Evolutionary conservation across 164 flowering plant genomes (phyloP).

Genomic region (Kingdonia uniflora): DNA sequence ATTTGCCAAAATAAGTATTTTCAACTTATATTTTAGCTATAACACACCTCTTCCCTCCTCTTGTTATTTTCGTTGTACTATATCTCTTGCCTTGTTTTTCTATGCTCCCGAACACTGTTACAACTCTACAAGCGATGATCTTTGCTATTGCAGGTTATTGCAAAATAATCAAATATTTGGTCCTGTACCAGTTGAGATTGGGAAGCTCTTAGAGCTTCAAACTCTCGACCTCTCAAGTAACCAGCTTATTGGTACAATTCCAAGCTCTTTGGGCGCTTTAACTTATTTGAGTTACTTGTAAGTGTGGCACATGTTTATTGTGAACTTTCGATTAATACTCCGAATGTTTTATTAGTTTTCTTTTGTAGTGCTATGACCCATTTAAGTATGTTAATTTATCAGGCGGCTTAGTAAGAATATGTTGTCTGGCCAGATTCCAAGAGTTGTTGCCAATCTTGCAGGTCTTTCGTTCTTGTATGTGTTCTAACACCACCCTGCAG

Average conservation of each 20-base stretch:
- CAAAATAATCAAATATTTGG: slow-evolving; percentile 80
- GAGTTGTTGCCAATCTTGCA: slow-evolving; percentile 55
- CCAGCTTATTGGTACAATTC: slow-evolving; percentile 72
- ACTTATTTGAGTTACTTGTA: slow-evolving; percentile 73
- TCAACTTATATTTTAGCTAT: no score
- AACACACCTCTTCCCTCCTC: background rate
- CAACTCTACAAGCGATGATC: background rate
- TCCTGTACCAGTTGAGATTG: slow-evolving; percentile 67
- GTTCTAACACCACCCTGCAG: slow-evolving; percentile 5
- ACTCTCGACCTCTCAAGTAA: slow-evolving; percentile 87
- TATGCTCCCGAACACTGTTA: background rate
- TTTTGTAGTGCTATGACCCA: slow-evolving; percentile 10
- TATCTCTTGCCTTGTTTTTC: background rate
- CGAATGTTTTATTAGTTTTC: background rate
- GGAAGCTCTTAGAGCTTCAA: slow-evolving; percentile 62
- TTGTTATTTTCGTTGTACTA: background rate
- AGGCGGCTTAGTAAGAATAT: slow-evolving; percentile 80
- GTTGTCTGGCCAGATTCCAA: slow-evolving; percentile 71
- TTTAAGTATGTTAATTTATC: slow-evolving; percentile 18
- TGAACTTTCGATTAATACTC: background rate
- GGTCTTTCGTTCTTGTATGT: slow-evolving; percentile 94
- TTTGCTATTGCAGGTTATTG: slow-evolving; percentile 46
- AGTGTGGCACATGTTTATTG: slow-evolving; percentile 17
- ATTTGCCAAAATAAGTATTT: no score
- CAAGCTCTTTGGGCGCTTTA: slow-evolving; percentile 68